Conservation (phyloP, 495 filamentous ascomycete species). For the Tuber borchii region DNA sequence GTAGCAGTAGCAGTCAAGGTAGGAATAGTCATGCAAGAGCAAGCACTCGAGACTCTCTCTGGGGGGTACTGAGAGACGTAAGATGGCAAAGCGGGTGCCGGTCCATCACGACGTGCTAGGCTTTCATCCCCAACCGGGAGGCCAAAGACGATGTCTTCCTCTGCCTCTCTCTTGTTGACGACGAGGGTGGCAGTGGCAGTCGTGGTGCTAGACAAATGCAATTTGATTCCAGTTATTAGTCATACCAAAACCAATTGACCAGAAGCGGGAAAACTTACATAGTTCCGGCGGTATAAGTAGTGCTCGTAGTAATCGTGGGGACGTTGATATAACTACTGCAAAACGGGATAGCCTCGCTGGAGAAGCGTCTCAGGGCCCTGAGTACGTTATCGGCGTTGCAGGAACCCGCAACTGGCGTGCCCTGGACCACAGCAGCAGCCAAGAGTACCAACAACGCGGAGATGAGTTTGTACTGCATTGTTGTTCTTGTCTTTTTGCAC, state of each 20-base stretch:
- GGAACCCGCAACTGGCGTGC: background rate
- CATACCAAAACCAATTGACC: background rate
- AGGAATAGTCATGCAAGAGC: slow-evolving; percentile 27
- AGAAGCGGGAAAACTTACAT: slow-evolving; percentile 3
- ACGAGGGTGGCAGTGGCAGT: slow-evolving; percentile 1
- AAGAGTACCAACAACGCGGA: background rate
- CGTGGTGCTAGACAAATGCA: background rate
- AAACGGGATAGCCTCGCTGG: slow-evolving; percentile 21
- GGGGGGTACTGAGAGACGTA: slow-evolving; percentile 24
- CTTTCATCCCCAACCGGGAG: background rate
- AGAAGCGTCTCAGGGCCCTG: slow-evolving; percentile 18
- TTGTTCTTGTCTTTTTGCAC: background rate
- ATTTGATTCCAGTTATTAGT: background rate
- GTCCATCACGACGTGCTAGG: background rate
- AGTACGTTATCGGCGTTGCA: slow-evolving; percentile 29
- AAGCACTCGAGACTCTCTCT: slow-evolving; percentile 24
- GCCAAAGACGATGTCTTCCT: slow-evolving; percentile 12
- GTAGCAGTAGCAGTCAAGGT: slow-evolving; percentile 6
- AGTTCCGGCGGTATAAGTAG: slow-evolving; percentile 6
- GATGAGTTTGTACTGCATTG: background rate
- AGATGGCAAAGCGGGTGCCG: slow-evolving; percentile 1
- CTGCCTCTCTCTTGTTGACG: background rate
- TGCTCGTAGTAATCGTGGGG: slow-evolving; percentile 8
- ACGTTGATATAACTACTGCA: slow-evolving; percentile 16
- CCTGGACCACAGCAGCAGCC: background rate